A percentile compares a stretch with the other conserved stretches of the same genome.
Evolutionary conservation across 495 filamentous ascomycete genomes (phyloP).

Genomic region (Neurospora tetrasperma): DNA sequence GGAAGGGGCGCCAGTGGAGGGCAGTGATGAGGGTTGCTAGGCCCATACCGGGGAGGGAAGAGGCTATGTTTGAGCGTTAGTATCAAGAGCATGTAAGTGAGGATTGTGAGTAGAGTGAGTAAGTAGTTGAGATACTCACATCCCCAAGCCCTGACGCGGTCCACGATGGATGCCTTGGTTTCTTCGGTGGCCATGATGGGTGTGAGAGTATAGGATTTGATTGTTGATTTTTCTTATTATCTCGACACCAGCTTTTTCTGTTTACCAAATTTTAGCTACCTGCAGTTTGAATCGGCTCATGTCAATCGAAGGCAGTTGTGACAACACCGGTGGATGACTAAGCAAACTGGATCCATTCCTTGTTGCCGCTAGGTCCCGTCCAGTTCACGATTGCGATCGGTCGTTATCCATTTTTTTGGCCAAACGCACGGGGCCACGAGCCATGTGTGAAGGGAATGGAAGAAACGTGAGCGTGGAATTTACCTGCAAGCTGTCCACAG

Average conservation of each 20-base stretch:
- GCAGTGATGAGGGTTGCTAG: slow-evolving; percentile 72
- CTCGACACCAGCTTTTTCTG: neutral
- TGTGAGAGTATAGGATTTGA: neutral
- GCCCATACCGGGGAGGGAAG: slow-evolving; percentile 64
- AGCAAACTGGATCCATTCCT: neutral
- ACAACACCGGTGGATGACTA: neutral
- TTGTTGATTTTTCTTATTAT: neutral
- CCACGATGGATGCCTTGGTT: neutral
- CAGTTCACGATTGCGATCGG: neutral
- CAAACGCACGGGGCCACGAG: neutral
- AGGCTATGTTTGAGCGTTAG: slow-evolving; percentile 43
- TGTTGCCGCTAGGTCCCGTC: neutral
- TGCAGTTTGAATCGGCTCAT: neutral
- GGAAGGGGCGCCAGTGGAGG: slow-evolving; percentile 66
- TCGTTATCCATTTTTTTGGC: neutral
- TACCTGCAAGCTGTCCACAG: neutral
- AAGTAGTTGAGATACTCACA: slow-evolving; percentile 1
- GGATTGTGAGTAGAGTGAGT: neutral
- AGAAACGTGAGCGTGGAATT: neutral
- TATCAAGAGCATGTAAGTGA: neutral
- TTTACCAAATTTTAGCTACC: neutral
- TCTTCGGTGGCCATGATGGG: slow-evolving; percentile 3
- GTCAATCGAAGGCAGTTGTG: neutral
- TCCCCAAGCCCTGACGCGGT: slow-evolving; percentile 4
- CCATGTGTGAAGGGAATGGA: neutral